phyloP scores from a whole-genome alignment of 2,329 filamentous ascomycete genomes.

The Akanthomyces dipterigenus region DNA sequence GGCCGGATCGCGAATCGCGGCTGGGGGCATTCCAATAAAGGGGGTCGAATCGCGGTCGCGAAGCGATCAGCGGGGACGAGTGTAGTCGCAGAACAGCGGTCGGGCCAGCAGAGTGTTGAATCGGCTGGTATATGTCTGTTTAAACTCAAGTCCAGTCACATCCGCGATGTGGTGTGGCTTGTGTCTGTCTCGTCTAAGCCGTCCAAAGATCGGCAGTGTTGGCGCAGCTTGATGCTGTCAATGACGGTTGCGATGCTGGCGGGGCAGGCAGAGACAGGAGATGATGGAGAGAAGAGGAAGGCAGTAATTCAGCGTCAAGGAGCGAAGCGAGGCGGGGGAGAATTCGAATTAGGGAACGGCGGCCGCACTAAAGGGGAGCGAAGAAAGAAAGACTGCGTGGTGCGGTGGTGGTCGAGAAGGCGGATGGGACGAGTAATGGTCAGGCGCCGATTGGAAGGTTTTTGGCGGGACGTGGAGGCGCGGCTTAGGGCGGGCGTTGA shows the following conservation, averaged over 20 bases:
- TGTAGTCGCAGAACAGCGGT: background rate
- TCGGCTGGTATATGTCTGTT: background rate
- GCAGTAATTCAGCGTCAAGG: background rate
- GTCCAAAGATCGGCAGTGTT: background rate
- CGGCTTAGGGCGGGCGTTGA: background rate
- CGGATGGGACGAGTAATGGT: constrained; percentile 22
- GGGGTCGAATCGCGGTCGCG: background rate
- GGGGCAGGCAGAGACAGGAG: background rate
- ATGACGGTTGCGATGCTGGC: background rate
- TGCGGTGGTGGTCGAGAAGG: constrained; percentile 2
- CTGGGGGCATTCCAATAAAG: constrained; percentile 1
- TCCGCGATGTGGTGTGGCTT: background rate
- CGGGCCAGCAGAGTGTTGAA: background rate
- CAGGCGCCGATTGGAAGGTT: constrained; percentile 27
- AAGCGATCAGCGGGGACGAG: background rate
- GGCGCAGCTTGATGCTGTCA: background rate
- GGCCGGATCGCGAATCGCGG: constrained; percentile 1
- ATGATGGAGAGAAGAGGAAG: background rate
- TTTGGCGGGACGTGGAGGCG: constrained; percentile 1
- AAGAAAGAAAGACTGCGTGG: constrained; percentile 12
- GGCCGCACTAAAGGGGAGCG: constrained; percentile 10
- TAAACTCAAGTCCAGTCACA: background rate
- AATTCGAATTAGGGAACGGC: background rate
- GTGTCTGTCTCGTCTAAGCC: background rate
- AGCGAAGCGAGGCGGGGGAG: background rate